Evolutionary conservation across 2,329 filamentous ascomycete species (phyloP), one percentile per base, ranked within the genome.

Genomic region (Sporothrix mexicana): DNA sequence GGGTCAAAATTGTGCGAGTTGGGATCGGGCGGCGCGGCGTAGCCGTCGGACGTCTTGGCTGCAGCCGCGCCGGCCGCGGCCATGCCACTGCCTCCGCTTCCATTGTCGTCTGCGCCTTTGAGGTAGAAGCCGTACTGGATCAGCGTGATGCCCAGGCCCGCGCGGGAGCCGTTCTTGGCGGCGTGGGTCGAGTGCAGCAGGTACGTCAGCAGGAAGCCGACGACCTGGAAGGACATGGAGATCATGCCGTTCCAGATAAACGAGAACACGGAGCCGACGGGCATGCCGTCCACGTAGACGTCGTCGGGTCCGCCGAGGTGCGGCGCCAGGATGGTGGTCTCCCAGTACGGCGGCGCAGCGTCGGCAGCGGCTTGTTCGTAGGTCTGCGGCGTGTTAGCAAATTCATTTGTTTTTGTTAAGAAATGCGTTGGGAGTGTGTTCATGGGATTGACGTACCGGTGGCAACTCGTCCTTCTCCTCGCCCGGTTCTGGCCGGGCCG

Each of bases 341-440:
- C 96, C 96, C 96, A 99, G 83, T 99, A 99, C 0, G 96, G 96
- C 0, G 96, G 96, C 66, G 96, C 96, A 30, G 94, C 92, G 81
- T 99, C 96, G 57, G 95, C 95, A 2, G 96, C 96, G 17, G 96
- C 96, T 89, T 98, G 95, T 86, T 99, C 96, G 81, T 99, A 99
- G 49, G 95, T 95, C 93, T 98, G 10, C 17, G n/a, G n/a, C n/a
- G n/a, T n/a, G n/a, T n/a, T n/a, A n/a, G n/a, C n/a, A n/a, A n/a
- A n/a, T n/a, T n/a, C n/a, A n/a, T n/a, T n/a, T n/a, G n/a, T n/a
- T n/a, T n/a, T n/a, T n/a, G n/a, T n/a, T n/a, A n/a, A n/a, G 43
- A 12, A 45, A 45, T 45, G 43, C 43, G 43, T 45, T 7, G 43
- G 45, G 45, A 13, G 10, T 6, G 12, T 6, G 12, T 45, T 45